A percentile compares a stretch with the other conserved stretches of the same genome.
Evolutionary conservation across 345 rosid genomes (phyloP).

Genomic region (Salix purpurea): DNA sequence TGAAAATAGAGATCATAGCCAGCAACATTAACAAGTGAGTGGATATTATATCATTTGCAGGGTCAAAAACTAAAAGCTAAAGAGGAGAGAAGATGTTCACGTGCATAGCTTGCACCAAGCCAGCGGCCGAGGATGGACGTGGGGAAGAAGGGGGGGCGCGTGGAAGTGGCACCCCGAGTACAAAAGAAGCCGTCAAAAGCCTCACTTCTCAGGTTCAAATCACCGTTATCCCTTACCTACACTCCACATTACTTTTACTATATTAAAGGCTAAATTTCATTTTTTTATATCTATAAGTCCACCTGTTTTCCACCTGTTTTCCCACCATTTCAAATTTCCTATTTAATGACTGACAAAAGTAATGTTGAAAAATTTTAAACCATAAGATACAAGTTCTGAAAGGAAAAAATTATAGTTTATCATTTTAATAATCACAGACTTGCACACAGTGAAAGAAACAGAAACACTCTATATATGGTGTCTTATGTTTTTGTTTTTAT

Average conservation of each 20-base stretch:
- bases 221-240: background rate
- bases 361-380: too few species aligned
- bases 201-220: conserved; percentile 78
- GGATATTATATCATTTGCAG: background rate
- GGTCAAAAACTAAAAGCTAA: background rate
- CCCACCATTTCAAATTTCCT: background rate
- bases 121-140: conserved; percentile 67
- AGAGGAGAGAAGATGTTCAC: conserved; percentile 54
- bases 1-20: background rate
- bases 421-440: too few species aligned
- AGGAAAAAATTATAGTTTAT: background rate
- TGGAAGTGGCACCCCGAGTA: conserved; percentile 67
- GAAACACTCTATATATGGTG: background rate
- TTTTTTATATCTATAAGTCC: background rate
- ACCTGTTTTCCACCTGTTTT: background rate
- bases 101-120: conserved; percentile 94
- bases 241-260: background rate
- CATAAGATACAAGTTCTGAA: background rate
- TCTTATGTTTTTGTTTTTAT: too few species aligned
- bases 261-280: background rate
- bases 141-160: conserved; percentile 75
- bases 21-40: background rate
- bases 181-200: conserved; percentile 99
- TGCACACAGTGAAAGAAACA: background rate
- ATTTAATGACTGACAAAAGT: too few species aligned